Percentiles rank a stretch among this genome's conserved stretches.
Evolutionary conservation across 768 basidiomycete species (phyloP).

Genomic region (Lactarius quietus): DNA sequence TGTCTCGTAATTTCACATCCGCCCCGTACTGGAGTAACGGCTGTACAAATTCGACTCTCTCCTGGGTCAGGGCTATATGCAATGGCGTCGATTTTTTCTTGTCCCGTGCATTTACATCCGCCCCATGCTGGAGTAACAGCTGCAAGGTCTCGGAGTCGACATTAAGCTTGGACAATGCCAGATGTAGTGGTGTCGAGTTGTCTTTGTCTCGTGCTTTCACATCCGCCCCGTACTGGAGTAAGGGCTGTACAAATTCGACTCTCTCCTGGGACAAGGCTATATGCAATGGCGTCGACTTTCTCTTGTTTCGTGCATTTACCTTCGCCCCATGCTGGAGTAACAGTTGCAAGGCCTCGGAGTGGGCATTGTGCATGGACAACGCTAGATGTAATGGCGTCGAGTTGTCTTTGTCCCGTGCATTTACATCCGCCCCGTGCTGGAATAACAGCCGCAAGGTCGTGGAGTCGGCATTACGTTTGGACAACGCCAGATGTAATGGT

Average conservation of each 20-base stretch:
- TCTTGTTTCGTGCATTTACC: background rate
- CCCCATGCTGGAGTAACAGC: background rate
- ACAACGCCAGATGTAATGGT: background rate
- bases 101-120: no score
- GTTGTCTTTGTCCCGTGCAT: background rate
- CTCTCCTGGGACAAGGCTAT: fast-evolving
- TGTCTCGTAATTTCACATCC: background rate
- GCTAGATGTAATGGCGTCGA: background rate
- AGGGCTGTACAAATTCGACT: background rate
- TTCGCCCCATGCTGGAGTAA: background rate
- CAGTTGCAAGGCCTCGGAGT: background rate
- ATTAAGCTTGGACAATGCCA: background rate
- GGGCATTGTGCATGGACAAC: background rate
- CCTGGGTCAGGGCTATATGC: no score
- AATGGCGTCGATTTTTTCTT: no score
- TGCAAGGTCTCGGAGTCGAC: background rate
- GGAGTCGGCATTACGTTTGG: fast-evolving
- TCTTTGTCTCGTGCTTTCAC: background rate
- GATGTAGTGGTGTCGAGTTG: background rate
- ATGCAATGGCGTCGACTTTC: background rate
- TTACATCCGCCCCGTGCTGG: background rate
- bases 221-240: background rate
- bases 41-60: no score
- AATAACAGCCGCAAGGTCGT: no score
- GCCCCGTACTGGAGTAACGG: no score